Evolutionary conservation across 495 filamentous ascomycete genomes (phyloP), one percentile per base, ranked within the genome.

Genomic region (Cudoniella acicularis): DNA sequence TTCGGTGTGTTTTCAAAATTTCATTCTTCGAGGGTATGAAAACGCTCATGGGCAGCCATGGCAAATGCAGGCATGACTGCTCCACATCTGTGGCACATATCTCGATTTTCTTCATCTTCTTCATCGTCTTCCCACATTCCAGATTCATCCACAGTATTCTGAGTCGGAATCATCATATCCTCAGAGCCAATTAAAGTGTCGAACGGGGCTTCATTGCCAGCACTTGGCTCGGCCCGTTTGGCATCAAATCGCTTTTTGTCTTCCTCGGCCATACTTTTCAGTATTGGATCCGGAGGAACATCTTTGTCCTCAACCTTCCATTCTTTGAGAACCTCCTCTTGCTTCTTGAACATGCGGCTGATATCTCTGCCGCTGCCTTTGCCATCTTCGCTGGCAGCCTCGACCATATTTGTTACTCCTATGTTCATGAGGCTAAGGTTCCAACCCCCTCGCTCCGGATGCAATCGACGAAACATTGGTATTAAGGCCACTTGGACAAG

Each of bases 361-460:
- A 91, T 90, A 64, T 90, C 81, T 54, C 72, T 64, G 1, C 73
- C 70, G 11, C 75, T 71, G 10, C 80, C 78, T 52, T 67, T 75
- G 56, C 71, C 74, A 51, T 77, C 78, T 57, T 78, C 77, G 52
- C 74, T 66, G 1, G 81, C 84, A 18, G 76, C 79, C 57, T 86
- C 81, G 1, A 82, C 77, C 85, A 98, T 92, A 65, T 95, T 92
- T 1, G 89, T 88, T 1, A 91, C 91, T 20, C 89, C 91, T 13
- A 98, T 72, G 65, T 98, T 98, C 51, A 98, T 72, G 42, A 96
- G 68, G 53, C 87, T 88, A 13, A 96, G 72, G 64, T 91, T 87
- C 87, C 89, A 95, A 4, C 83, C 87, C 0, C 40, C 20, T 20
- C 62, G 60, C 2, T 75, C 75, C 0, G 86, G 83, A 61, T 93